Evolutionary conservation across 202 grass and related monocot genomes (phyloP).

Genomic region (Schoenoplectus triqueter): DNA sequence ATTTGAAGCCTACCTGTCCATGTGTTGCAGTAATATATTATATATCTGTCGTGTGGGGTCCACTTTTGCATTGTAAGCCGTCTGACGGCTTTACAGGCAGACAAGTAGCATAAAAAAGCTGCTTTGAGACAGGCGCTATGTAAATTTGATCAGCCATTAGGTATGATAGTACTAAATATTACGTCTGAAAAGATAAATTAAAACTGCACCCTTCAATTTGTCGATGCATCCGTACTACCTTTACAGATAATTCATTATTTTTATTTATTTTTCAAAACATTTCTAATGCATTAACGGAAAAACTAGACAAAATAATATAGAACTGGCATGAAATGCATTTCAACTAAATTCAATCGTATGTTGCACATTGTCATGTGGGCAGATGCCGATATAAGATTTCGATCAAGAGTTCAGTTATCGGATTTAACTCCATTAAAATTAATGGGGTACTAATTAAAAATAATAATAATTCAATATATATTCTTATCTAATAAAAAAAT

Average conservation of each 20-base stretch:
- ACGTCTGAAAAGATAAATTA: conserved; percentile 4
- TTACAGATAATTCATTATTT: not conserved
- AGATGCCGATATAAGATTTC: too few relatives aligned
- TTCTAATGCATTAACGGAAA: not conserved
- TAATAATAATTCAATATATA: too few relatives aligned
- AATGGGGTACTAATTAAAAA: too few relatives aligned
- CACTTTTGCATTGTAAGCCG: not conserved
- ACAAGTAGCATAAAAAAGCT: conserved; percentile 1
- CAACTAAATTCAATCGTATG: not conserved
- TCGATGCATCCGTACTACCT: not conserved
- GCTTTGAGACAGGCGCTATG: conserved; percentile 24
- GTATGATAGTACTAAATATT: conserved; percentile 37
- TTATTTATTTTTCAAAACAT: not conserved
- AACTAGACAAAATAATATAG: not conserved
- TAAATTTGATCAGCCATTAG: conserved; percentile 11
- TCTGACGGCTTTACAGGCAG: conserved; percentile 20
- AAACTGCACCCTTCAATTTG: not conserved
- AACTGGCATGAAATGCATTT: not conserved
- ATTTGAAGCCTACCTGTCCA: not conserved
- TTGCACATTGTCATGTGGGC: not conserved
- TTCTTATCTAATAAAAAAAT: too few relatives aligned
- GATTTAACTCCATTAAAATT: too few relatives aligned
- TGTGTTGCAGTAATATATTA: not conserved
- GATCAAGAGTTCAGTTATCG: too few relatives aligned
- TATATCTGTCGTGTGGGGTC: conserved; percentile 17